These are phyloP conservation scores for Penicillium roqueforti DNA, from an alignment of 495 filamentous ascomycete genomes.

Conservation along the genomic window DNA sequence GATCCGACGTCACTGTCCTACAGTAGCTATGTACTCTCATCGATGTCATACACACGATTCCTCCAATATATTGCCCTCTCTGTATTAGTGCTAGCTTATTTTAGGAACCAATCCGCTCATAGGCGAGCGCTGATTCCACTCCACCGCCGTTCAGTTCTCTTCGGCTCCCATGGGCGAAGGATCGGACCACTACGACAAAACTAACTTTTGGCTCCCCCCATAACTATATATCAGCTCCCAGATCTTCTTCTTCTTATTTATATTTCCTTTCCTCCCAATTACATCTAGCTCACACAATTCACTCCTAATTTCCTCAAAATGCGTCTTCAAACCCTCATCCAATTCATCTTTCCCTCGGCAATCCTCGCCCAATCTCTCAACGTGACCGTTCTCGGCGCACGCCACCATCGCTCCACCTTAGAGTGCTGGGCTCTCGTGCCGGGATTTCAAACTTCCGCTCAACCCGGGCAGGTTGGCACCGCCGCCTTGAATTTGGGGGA, in stretches of 20 bases:
- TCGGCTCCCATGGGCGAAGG: too few species aligned
- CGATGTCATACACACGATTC: too few species aligned
- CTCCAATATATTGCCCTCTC: background rate
- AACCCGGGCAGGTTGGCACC: constrained; percentile 43
- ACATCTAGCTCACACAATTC: background rate
- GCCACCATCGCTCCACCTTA: constrained; percentile 42
- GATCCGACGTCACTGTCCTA: too few species aligned
- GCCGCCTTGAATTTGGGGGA: constrained; percentile 30
- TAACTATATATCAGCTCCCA: background rate
- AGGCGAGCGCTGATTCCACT: background rate
- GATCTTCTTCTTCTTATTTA: background rate
- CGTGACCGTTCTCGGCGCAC: constrained; percentile 37
- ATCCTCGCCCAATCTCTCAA: constrained; percentile 30
- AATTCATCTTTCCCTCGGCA: constrained; percentile 17
- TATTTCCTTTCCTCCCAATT: background rate
- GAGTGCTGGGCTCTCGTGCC: constrained; percentile 52
- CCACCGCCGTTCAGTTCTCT: background rate
- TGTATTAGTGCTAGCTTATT: background rate
- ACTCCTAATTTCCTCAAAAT: constrained; percentile 13
- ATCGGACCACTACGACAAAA: too few species aligned
- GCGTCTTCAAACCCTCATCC: constrained; percentile 18
- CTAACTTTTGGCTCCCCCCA: too few species aligned
- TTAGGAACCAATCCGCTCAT: background rate
- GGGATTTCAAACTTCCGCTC: constrained; percentile 35
- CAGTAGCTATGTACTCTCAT: too few species aligned